phyloP scores from a whole-genome alignment of 2,329 filamentous ascomycete genomes.

The Fusarium anguioides region DNA sequence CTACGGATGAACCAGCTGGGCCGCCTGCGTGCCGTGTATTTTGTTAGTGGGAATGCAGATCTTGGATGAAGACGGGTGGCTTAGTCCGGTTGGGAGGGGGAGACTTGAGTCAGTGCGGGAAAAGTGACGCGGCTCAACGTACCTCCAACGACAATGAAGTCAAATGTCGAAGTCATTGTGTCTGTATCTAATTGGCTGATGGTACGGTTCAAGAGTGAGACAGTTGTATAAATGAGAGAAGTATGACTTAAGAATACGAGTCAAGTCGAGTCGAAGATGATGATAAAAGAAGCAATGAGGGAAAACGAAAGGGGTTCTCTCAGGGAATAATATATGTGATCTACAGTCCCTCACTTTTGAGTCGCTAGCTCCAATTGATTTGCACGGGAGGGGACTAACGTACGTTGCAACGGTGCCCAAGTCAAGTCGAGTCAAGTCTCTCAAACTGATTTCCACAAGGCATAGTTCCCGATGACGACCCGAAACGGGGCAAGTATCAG shows the following conservation, averaged over 20 bases:
- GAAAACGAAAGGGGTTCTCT: conserved; percentile 4
- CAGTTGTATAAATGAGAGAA: background rate
- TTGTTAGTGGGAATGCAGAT: background rate
- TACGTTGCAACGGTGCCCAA: background rate
- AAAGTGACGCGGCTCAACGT: background rate
- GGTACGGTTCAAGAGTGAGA: no score
- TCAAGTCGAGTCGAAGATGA: background rate
- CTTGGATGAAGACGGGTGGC: background rate
- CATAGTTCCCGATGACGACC: background rate
- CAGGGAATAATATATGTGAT: background rate
- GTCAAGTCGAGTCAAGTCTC: background rate
- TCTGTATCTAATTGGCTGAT: background rate
- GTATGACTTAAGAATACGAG: background rate
- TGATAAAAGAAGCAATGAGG: conserved; percentile 2
- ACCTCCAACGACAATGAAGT: conserved; percentile 42
- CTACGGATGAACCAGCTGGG: conserved; percentile 68
- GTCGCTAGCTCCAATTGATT: background rate
- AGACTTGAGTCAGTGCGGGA: background rate
- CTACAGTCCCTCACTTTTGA: background rate
- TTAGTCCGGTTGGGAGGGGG: background rate
- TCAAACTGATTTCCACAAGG: background rate
- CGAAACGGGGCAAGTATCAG: conserved; percentile 8
- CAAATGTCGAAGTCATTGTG: conserved; percentile 24
- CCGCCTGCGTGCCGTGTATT: conserved; percentile 49
- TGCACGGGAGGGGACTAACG: no score